A percentile compares a stretch with the other conserved stretches of the same genome.
Evolutionary conservation across 2,329 filamentous ascomycete genomes (phyloP).

Genomic region (Seiridium unicorne): DNA sequence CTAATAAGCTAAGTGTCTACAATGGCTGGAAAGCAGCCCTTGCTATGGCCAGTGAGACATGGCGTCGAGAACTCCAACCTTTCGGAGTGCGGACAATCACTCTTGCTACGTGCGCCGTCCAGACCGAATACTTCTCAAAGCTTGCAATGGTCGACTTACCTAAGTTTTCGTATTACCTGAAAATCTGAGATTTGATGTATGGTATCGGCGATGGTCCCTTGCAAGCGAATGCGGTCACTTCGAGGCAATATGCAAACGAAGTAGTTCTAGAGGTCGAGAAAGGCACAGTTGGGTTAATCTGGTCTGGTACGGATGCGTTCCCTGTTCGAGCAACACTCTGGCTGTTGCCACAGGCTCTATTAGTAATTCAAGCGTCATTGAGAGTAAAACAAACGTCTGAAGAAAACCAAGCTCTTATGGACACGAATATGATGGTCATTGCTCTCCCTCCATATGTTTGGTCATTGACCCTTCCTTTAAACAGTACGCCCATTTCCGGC

Average conservation of each 20-base stretch:
- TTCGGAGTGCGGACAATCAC: slow-evolving; percentile 25
- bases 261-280: slow-evolving; percentile 17
- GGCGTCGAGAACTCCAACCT: slow-evolving; percentile 23
- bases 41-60: slow-evolving; percentile 19
- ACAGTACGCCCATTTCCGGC: too few species aligned
- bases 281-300: slow-evolving; percentile 15
- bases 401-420: too few species aligned
- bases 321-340: too few species aligned
- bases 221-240: slow-evolving; percentile 11
- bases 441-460: too few species aligned
- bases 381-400: too few species aligned
- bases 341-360: too few species aligned
- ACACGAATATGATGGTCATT: too few species aligned
- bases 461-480: too few species aligned
- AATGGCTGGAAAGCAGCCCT: slow-evolving; percentile 25
- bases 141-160: slow-evolving; percentile 10
- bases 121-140: slow-evolving; percentile 16
- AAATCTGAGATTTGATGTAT: slow-evolving; percentile 12
- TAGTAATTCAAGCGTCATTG: too few species aligned
- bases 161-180: slow-evolving; percentile 16
- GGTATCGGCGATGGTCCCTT: slow-evolving; percentile 8
- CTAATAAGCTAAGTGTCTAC: slow-evolving; percentile 16
- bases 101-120: slow-evolving; percentile 21
- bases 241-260: slow-evolving; percentile 10
- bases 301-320: slow-evolving; percentile 16